A percentile compares a stretch with the other conserved stretches of the same genome.
phyloP scores from a whole-genome alignment of 2,329 filamentous ascomycete species.

The Keithomyces neogunnii region DNA sequence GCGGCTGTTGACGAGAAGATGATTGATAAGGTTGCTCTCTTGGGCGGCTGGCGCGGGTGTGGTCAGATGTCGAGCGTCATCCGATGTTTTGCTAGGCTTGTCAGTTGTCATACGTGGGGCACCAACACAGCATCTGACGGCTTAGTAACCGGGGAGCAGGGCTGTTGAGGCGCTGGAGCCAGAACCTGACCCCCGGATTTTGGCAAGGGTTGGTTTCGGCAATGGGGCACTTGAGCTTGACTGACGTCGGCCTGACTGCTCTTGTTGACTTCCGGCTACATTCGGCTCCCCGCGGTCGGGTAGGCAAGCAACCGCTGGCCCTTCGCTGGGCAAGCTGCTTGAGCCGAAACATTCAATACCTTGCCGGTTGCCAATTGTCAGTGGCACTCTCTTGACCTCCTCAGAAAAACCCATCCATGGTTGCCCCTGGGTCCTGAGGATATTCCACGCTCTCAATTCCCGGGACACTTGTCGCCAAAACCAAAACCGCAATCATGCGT shows the following conservation, averaged over 20 bases:
- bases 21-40: background rate
- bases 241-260: conserved; percentile 4
- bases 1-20: background rate
- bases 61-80: background rate
- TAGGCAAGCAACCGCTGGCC: background rate
- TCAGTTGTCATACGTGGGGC: background rate
- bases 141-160: background rate
- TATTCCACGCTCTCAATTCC: conserved; percentile 5
- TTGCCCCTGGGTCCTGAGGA: conserved; percentile 1
- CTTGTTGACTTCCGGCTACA: conserved; percentile 16
- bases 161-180: background rate
- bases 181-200: background rate
- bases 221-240: background rate
- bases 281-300: conserved; percentile 24
- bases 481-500: conserved; percentile 34
- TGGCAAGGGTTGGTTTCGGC: background rate
- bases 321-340: background rate
- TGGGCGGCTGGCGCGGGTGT: background rate
- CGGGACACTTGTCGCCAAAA: conserved; percentile 1
- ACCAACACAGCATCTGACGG: background rate
- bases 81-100: background rate
- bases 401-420: background rate
- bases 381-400: background rate
- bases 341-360: background rate
- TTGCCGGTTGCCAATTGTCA: background rate